Evolutionary conservation across 2,329 filamentous ascomycete species (phyloP).

Genomic region (Fusarium penzigii): DNA sequence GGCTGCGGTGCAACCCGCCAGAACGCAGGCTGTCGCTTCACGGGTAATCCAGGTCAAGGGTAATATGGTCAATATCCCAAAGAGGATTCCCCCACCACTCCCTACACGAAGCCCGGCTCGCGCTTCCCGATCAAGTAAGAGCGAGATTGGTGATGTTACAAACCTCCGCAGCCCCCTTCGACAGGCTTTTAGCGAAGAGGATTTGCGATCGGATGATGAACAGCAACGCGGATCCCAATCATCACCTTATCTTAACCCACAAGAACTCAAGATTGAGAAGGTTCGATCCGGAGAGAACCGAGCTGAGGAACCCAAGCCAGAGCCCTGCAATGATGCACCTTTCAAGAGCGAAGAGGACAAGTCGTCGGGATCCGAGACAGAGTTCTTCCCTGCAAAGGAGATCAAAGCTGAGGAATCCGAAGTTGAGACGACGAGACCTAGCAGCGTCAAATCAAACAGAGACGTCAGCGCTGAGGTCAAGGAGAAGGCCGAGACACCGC

Average conservation of each 20-base stretch:
- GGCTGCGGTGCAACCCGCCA: conserved; percentile 55
- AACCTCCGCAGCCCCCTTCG: conserved; percentile 52
- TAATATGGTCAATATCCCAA: conserved; percentile 81
- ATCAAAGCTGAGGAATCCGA: conserved; percentile 2
- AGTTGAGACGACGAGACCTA: not conserved
- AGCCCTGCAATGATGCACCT: conserved; percentile 2
- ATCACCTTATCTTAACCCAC: conserved; percentile 22
- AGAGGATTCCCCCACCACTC: conserved; percentile 74
- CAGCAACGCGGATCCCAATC: conserved; percentile 17
- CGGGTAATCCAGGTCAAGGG: conserved; percentile 72
- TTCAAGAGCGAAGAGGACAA: conserved; percentile 5
- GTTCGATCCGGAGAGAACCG: conserved; percentile 7
- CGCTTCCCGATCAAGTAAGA: conserved; percentile 51
- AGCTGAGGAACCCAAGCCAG: conserved; percentile 5
- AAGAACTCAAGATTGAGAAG: conserved; percentile 23
- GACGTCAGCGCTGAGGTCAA: conserved; percentile 3
- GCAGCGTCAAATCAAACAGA: conserved; percentile 1
- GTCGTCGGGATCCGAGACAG: conserved; percentile 24
- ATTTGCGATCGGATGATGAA: conserved; percentile 28
- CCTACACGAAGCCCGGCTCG: conserved; percentile 75
- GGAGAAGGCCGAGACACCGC: conserved; percentile 12
- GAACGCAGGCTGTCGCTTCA: conserved; percentile 59
- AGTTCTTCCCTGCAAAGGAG: conserved; percentile 23
- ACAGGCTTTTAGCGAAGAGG: conserved; percentile 46
- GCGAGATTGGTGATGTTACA: conserved; percentile 60